Evolutionary conservation across 2,329 filamentous ascomycete species (phyloP).

Genomic region (Fusarium sp.): DNA sequence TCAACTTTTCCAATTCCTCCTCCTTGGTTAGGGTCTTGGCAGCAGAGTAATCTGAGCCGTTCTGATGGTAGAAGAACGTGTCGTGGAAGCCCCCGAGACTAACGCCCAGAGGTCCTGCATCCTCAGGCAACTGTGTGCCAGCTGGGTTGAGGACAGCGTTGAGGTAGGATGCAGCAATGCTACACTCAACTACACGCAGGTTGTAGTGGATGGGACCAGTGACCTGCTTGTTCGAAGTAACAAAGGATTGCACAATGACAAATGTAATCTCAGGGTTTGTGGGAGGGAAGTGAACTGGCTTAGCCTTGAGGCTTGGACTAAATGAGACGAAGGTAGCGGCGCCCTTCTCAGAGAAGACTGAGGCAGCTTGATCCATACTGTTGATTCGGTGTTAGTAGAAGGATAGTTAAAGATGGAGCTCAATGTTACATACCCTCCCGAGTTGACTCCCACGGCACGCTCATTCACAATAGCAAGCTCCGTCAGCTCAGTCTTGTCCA

Average conservation of each 20-base stretch:
- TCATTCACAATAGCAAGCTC: constrained; percentile 96
- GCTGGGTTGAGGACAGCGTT: constrained; percentile 69
- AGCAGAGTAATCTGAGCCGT: constrained; percentile 55
- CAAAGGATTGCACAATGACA: constrained; percentile 93
- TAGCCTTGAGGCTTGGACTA: constrained; percentile 79
- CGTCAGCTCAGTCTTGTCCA: constrained; percentile 92
- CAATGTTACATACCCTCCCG: constrained; percentile 76
- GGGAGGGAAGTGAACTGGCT: constrained; percentile 83
- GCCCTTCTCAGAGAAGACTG: constrained; percentile 89
- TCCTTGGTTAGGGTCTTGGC: constrained; percentile 61
- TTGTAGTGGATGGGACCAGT: constrained; percentile 97
- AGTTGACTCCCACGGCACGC: constrained; percentile 94
- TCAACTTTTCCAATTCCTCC: constrained; percentile 79
- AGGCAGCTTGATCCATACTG: constrained; percentile 97
- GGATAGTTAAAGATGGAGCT: not conserved
- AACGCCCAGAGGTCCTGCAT: constrained; percentile 85
- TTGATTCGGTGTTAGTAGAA: constrained; percentile 33
- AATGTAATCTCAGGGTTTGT: constrained; percentile 88
- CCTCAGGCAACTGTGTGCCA: constrained; percentile 74
- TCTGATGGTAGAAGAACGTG: constrained; percentile 74
- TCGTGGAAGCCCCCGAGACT: constrained; percentile 90
- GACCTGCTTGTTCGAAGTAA: constrained; percentile 93
- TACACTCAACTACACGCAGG: constrained; percentile 94
- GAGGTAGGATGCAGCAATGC: constrained; percentile 81
- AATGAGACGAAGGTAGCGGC: constrained; percentile 93